These are phyloP conservation scores for Apiospora phragmitis DNA, from an alignment of 2,329 filamentous ascomycete genomes.

Conservation along the genomic window DNA sequence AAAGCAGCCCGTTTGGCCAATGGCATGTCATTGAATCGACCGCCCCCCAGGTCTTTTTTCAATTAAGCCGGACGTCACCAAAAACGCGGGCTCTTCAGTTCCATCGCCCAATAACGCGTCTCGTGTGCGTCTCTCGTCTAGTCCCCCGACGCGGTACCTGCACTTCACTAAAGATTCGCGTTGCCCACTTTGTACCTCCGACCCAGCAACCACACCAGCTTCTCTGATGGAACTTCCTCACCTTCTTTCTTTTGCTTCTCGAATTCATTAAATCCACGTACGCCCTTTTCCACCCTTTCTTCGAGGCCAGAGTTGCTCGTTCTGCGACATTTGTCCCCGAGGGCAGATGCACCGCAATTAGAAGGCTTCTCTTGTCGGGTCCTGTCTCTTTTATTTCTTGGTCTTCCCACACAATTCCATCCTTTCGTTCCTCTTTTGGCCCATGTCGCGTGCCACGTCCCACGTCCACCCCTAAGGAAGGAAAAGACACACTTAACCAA, in stretches of 20 bases:
- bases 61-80: slow-evolving; percentile 7
- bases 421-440: neutral
- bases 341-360: neutral
- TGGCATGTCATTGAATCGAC: slow-evolving; percentile 2
- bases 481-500: neutral
- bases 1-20: neutral
- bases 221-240: neutral
- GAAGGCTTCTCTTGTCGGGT: neutral
- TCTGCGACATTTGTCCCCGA: slow-evolving; percentile 5
- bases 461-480: neutral
- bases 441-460: neutral
- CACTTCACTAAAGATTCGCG: slow-evolving; percentile 4
- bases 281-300: neutral
- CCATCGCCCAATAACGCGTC: neutral
- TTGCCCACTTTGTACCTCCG: slow-evolving; percentile 13
- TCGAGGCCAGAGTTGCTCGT: neutral
- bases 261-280: neutral
- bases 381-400: neutral
- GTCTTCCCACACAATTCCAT: neutral
- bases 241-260: slow-evolving; percentile 5
- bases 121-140: neutral
- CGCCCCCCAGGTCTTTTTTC: neutral
- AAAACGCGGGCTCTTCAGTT: slow-evolving; percentile 2
- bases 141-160: slow-evolving; percentile 8
- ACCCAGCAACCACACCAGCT: neutral